Conservation (phyloP, 2,329 filamentous ascomycete species). For the Fusarium sp. region DNA sequence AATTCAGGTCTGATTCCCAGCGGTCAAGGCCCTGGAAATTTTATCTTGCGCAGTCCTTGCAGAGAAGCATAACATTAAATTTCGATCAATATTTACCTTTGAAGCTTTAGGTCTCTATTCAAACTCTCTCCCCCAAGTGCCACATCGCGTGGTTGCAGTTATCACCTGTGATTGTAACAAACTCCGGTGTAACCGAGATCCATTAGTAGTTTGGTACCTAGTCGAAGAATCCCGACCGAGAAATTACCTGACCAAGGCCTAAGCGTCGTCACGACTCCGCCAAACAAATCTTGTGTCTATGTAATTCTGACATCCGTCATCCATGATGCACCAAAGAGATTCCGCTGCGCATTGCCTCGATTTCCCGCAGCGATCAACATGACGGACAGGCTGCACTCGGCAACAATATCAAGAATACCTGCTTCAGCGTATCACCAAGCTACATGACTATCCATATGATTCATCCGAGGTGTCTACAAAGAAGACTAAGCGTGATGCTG, state of each 20-base stretch:
- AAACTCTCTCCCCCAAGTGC: not conserved
- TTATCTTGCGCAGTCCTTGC: not conserved
- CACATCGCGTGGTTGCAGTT: not conserved
- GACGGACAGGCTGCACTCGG: not conserved
- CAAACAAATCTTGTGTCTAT: slow-evolving; percentile 1
- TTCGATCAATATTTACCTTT: not conserved
- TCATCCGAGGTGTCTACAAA: not conserved
- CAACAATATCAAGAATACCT: slow-evolving; percentile 13
- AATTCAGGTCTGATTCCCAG: not conserved
- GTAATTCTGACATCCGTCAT: slow-evolving; percentile 15
- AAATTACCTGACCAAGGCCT: not conserved
- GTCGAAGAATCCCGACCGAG: not conserved
- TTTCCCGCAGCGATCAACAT: slow-evolving; percentile 4
- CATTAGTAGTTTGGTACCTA: not conserved
- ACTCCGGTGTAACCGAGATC: slow-evolving; percentile 16
- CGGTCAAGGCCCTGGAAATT: not conserved
- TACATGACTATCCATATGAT: not conserved
- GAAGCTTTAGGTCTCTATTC: not conserved
- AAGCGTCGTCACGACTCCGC: slow-evolving; percentile 20
- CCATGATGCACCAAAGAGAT: not conserved
- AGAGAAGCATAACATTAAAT: not conserved
- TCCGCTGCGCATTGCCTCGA: slow-evolving; percentile 3
- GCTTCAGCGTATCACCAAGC: not conserved
- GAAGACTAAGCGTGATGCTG: not conserved
- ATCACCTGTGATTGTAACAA: not conserved